Conservation (phyloP, 208 protist species). For the Trypanosoma melophagium region DNA sequence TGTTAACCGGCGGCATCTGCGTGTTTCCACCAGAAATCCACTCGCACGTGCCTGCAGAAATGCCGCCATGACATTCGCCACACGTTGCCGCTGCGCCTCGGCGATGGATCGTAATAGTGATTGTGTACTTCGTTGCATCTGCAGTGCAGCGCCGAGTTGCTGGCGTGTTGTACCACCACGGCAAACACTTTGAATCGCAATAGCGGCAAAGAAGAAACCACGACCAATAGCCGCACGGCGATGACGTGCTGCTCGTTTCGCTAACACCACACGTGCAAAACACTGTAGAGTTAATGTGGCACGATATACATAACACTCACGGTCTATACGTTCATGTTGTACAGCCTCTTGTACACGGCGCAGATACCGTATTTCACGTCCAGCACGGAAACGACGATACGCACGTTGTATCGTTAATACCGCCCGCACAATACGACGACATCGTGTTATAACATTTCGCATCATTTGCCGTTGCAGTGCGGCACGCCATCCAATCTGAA, state of each 20-base stretch:
- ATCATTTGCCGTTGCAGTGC: constrained; percentile 40
- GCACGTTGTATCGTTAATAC: constrained; percentile 46
- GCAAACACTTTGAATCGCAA: constrained; percentile 38
- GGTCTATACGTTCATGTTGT: constrained; percentile 38
- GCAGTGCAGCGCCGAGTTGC: constrained; percentile 6
- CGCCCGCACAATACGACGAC: constrained; percentile 37
- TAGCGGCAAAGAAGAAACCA: constrained; percentile 41
- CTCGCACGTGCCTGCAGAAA: constrained; percentile 23
- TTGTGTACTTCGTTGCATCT: not conserved
- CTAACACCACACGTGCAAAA: constrained; percentile 51
- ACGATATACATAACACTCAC: constrained; percentile 34
- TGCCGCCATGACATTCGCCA: not conserved
- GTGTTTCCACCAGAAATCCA: not conserved
- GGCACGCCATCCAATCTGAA: constrained; percentile 38
- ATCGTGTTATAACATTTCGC: constrained; percentile 32
- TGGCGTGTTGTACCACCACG: constrained; percentile 37
- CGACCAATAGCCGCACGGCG: constrained; percentile 46
- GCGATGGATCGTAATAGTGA: not conserved
- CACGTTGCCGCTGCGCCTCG: constrained; percentile 4
- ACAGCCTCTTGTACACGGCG: constrained; percentile 39
- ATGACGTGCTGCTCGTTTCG: constrained; percentile 32
- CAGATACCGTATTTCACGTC: constrained; percentile 58
- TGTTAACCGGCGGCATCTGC: constrained; percentile 20
- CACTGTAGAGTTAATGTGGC: constrained; percentile 44
- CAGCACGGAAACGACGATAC: constrained; percentile 44